phyloP scores from a whole-genome alignment of 768 basidiomycete species.

The Lentinula detonsa region DNA sequence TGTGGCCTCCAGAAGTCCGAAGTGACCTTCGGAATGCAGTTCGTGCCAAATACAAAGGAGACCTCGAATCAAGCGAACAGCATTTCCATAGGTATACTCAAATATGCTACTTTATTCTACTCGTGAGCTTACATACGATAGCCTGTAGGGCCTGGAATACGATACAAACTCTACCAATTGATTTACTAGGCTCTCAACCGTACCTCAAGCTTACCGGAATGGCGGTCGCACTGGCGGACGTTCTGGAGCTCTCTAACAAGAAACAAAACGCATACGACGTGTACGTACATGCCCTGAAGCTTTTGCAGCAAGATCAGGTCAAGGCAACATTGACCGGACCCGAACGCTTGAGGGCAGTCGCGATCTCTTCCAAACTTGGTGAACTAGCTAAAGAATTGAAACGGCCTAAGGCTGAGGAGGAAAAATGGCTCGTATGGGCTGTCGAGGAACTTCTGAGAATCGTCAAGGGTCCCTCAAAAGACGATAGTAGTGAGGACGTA shows the following conservation, averaged over 20 bases:
- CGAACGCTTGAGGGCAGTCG: constrained; percentile 30
- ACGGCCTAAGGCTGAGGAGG: constrained; percentile 28
- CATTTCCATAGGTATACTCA: constrained; percentile 47
- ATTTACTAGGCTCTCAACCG: constrained; percentile 35
- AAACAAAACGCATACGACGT: constrained; percentile 30
- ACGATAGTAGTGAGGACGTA: neutral
- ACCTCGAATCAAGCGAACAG: constrained; percentile 43
- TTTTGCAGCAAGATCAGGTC: constrained; percentile 21
- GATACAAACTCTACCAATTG: constrained; percentile 36
- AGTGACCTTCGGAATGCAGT: constrained; percentile 61
- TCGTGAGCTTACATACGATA: constrained; percentile 8
- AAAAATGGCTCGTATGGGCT: constrained; percentile 34
- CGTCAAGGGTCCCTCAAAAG: constrained; percentile 16
- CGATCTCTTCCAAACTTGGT: constrained; percentile 37
- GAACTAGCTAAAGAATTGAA: constrained; percentile 30
- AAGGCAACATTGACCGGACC: constrained; percentile 16
- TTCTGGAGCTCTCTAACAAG: constrained; percentile 39
- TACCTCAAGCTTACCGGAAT: constrained; percentile 67
- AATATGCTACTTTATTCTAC: neutral
- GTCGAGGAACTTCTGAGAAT: constrained; percentile 37
- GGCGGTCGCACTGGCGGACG: constrained; percentile 52
- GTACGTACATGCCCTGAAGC: constrained; percentile 28
- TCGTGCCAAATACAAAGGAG: constrained; percentile 52
- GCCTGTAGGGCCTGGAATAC: constrained; percentile 49
- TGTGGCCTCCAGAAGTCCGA: constrained; percentile 64